Percentiles rank a stretch among this genome's conserved stretches.
Evolutionary conservation across 1,284 basidiomycete species (phyloP).

Genomic region (Sphaerobolus stellatus): DNA sequence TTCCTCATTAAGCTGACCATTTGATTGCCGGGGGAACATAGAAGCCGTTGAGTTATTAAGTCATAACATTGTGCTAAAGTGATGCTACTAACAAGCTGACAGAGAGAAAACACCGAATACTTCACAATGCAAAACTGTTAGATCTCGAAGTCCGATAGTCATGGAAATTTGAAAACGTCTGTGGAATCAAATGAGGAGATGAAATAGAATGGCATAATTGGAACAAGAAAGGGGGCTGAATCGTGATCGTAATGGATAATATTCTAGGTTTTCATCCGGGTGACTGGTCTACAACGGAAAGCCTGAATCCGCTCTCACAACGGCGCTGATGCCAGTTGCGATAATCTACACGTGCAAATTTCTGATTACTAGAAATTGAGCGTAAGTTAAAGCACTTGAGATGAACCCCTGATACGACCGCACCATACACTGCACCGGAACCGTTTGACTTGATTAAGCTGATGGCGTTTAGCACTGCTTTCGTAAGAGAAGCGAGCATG

Average conservation of each 20-base stretch:
- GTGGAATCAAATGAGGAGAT: background rate
- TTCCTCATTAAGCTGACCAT: no score
- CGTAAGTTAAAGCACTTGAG: background rate
- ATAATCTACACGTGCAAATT: slow-evolving; percentile 10
- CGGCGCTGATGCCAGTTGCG: slow-evolving; percentile 11
- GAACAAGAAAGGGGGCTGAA: no score
- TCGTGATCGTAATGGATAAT: no score
- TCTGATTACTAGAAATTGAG: slow-evolving; percentile 2
- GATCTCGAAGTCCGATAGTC: no score
- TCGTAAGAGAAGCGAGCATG: slow-evolving; percentile 3
- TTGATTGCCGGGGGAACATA: no score
- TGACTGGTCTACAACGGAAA: background rate
- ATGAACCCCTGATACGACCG: background rate
- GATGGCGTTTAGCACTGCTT: slow-evolving; percentile 9
- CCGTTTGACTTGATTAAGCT: slow-evolving; percentile 7
- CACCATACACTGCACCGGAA: slow-evolving; percentile 8
- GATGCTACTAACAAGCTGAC: no score
- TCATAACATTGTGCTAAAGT: no score
- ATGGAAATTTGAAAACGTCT: no score
- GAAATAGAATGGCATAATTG: no score
- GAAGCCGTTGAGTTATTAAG: no score
- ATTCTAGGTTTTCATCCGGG: background rate
- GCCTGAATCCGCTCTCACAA: background rate
- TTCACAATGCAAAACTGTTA: no score
- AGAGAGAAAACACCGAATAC: no score